phyloP scores from a whole-genome alignment of 1,139 yeast species.

The Candida glucosophila region DNA sequence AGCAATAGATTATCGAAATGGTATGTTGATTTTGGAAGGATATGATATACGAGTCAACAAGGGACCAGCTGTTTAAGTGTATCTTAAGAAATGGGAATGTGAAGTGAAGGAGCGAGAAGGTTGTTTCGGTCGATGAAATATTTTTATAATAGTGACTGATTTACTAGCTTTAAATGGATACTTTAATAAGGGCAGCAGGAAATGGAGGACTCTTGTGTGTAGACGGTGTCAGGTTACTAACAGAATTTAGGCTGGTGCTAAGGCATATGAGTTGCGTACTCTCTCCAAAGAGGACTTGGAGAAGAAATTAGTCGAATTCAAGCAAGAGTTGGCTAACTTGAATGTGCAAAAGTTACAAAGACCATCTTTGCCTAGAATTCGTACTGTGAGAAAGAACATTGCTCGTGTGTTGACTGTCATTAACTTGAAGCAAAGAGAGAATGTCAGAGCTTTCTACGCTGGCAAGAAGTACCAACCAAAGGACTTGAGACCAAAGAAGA shows the following conservation, averaged over 20 bases:
- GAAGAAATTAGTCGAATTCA: constrained; percentile 88
- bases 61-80: too few relatives aligned
- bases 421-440: constrained; percentile 94
- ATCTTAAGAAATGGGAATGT: too few relatives aligned
- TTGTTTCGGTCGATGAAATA: too few relatives aligned
- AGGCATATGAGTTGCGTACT: constrained; percentile 94
- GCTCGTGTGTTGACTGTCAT: constrained; percentile 97
- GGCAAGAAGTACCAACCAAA: constrained; percentile 97
- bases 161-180: too few relatives aligned
- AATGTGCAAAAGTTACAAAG: constrained; percentile 92
- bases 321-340: constrained; percentile 93
- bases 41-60: too few relatives aligned
- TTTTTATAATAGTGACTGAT: too few relatives aligned
- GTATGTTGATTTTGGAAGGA: too few relatives aligned
- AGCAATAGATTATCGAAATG: too few relatives aligned
- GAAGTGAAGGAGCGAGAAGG: too few relatives aligned
- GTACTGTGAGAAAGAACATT: constrained; percentile 95
- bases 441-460: constrained; percentile 90
- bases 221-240: too few relatives aligned
- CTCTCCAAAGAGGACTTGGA: constrained; percentile 96
- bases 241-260: constrained; percentile 66
- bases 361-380: constrained; percentile 91
- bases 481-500: constrained; percentile 98
- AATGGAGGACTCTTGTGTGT: too few relatives aligned
- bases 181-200: too few relatives aligned